Conservation (phyloP, 306 rosid species). For the Quercus suber region DNA sequence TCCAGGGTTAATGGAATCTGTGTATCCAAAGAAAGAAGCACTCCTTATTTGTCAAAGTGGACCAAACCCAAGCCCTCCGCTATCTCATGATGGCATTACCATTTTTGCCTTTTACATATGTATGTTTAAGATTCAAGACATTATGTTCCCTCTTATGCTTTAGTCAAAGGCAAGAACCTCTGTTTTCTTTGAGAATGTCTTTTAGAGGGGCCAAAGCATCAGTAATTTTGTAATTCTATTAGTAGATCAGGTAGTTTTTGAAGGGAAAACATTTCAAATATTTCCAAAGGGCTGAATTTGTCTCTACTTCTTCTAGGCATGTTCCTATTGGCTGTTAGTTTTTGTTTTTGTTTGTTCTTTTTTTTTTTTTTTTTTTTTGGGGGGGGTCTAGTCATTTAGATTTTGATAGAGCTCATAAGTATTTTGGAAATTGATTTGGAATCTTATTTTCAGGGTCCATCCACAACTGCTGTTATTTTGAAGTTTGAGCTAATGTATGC, state of each 20-base stretch:
- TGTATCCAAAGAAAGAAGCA: not conserved
- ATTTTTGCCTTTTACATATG: too few relatives aligned
- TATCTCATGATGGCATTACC: too few relatives aligned
- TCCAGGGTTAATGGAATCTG: not conserved
- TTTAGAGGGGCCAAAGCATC: too few relatives aligned
- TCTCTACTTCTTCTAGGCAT: slow-evolving; percentile 10
- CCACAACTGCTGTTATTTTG: slow-evolving; percentile 66
- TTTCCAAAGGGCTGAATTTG: not conserved
- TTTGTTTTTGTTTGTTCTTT: not conserved
- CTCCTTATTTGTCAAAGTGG: too few relatives aligned
- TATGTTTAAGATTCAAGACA: too few relatives aligned
- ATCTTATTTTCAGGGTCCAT: slow-evolving; percentile 47
- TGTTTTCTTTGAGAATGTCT: too few relatives aligned
- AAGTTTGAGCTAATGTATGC: slow-evolving; percentile 87
- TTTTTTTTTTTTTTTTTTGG: not conserved
- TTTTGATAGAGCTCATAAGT: not conserved
- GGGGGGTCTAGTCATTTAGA: too few relatives aligned
- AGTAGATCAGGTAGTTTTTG: not conserved
- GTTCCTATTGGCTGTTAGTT: not conserved
- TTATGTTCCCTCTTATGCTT: too few relatives aligned
- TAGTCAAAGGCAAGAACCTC: too few relatives aligned
- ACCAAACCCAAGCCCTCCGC: too few relatives aligned
- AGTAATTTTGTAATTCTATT: not conserved
- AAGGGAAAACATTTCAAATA: not conserved
- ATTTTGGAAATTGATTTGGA: slow-evolving; percentile 10